Base-by-base conservation (phyloP, 2,329 filamentous ascomycete species). In the Coniochaeta ligniaria region DNA sequence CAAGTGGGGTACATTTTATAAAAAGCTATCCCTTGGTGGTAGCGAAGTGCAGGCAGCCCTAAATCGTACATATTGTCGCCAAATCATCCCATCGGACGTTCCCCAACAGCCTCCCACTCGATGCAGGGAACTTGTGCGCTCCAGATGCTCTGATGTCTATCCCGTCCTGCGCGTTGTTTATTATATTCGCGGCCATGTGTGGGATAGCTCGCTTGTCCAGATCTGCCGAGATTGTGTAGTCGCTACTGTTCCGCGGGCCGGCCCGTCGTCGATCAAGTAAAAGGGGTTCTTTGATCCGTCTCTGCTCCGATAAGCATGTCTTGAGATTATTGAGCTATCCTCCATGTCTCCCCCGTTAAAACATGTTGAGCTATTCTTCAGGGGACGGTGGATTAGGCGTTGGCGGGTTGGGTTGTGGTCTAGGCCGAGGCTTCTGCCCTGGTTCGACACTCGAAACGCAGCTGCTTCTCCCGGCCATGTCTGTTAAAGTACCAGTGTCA, bases 321-420 rank as follows among this genome's bases (percentile, higher is more conserved):
- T 12, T 47, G 6, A 4, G 11, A 7, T 22, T 24, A 24, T 47
- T 31, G 9, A n/a, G 6, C 9, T 11, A 52, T 52, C 24, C 47
- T 26, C 26, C 24, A 12, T 16, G 5, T 47, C n/a, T 47, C 22
- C 22, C 22, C 2, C n/a, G 47, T 22, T 26, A 11, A n/a, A 31
- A 2, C 11, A 50, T 12, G 6, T 31, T 28, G 47, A n/a, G n/a
- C 36, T 45, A 31, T 24, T 55, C 57, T 5, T 41, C 54, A 24
- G 52, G 20, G n/a, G 31, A 43, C 31, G 67, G 67, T 22, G 67
- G 67, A 26, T 65, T 65, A 1, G 67, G 67, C 0, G 65, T 67
- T 5, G 66, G 66, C n/a, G 67, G 67, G 24, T 17, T 59, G 14
- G 67, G 67, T 57, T 57, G 64, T 3, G 67, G 67, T 22, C 61